Conservation (phyloP, 139 green algal species). For the Deuterostichococcus epilithicus region DNA sequence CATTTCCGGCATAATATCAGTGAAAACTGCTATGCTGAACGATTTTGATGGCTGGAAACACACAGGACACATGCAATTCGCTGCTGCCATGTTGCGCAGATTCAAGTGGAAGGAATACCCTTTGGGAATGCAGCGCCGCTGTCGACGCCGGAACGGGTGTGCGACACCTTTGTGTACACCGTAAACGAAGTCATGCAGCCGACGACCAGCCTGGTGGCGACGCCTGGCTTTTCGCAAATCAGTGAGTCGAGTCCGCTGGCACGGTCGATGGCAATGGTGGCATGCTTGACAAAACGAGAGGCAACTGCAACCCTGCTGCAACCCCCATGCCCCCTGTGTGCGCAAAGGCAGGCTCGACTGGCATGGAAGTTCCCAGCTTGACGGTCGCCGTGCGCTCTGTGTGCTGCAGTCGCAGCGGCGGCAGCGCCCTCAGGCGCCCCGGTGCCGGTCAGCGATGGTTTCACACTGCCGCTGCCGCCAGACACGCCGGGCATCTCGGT, state of each 20-base stretch:
- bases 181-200: neutral
- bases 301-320: no score
- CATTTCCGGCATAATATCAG: no score
- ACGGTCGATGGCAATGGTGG: no score
- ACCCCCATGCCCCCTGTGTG: no score
- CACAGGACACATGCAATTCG: no score
- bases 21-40: no score
- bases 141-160: neutral
- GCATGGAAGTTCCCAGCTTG: no score
- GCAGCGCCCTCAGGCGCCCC: no score
- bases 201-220: neutral
- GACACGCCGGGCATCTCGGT: neutral
- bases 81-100: no score
- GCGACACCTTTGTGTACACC: neutral
- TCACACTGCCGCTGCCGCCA: neutral
- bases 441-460: neutral
- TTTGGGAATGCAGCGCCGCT: neutral
- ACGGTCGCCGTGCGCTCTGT: no score
- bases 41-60: neutral
- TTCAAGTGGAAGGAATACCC: neutral
- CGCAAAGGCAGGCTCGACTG: no score
- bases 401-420: neutral
- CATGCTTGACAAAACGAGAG: no score
- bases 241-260: neutral
- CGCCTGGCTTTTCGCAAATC: neutral